phyloP scores from a whole-genome alignment of 345 rosid species.

The Noccaea bulbosa region DNA sequence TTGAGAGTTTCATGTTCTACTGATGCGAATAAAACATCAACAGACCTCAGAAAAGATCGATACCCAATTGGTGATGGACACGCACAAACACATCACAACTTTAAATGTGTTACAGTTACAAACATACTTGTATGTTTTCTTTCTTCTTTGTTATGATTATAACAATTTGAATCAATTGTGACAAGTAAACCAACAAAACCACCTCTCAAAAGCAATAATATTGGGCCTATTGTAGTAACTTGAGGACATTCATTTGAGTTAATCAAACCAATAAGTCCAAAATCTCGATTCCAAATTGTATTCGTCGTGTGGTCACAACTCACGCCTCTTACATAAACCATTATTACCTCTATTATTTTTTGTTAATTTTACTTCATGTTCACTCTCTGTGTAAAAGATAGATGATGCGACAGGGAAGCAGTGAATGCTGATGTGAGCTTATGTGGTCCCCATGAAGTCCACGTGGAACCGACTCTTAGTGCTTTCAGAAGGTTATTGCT shows the following conservation, averaged over 20 bases:
- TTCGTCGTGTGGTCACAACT: conserved; percentile 34
- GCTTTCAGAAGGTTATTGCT: conserved; percentile 15
- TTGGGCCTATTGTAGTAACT: neutral
- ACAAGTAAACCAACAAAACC: conserved; percentile 15
- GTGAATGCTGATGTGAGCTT: conserved; percentile 40
- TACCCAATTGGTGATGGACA: neutral
- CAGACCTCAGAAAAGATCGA: neutral
- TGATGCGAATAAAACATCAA: neutral
- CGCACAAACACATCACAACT: conserved; percentile 13
- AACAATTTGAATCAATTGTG: neutral
- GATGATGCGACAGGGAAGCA: conserved; percentile 41
- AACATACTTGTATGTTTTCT: neutral
- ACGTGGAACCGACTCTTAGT: conserved; percentile 33
- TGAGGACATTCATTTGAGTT: neutral
- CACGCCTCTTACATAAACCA: conserved; percentile 24
- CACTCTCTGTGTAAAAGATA: conserved; percentile 29
- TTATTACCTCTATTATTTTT: conserved; percentile 37
- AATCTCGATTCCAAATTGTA: neutral
- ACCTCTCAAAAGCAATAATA: conserved; percentile 2
- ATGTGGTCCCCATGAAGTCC: conserved; percentile 21
- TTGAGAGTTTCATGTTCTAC: neutral
- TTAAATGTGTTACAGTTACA: neutral
- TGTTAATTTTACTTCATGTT: neutral
- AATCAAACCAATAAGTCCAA: conserved; percentile 23
- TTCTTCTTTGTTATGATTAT: neutral